Evolutionary conservation across 148 eudicot genomes (phyloP).

Genomic region (Dysphania ambrosioides): DNA sequence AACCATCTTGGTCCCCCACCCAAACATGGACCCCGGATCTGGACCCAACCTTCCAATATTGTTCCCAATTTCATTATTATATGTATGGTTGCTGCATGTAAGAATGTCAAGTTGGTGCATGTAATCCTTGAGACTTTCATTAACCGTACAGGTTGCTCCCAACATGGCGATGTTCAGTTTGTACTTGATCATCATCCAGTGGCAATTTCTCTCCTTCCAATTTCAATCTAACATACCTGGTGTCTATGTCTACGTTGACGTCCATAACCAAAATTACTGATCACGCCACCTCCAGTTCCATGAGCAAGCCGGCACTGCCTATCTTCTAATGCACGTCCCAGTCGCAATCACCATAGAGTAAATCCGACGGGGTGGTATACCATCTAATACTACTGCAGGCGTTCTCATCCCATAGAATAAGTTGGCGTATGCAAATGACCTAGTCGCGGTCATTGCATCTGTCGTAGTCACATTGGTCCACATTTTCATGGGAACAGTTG

Average conservation of each 20-base stretch:
- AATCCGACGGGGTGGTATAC: not conserved
- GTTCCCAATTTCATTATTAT: not conserved
- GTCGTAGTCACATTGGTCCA: not conserved
- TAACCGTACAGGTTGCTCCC: not conserved
- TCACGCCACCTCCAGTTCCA: not conserved
- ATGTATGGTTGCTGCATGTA: not conserved
- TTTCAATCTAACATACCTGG: too few species aligned
- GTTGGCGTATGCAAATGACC: not conserved
- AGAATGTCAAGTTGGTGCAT: not conserved
- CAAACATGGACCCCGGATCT: too few species aligned
- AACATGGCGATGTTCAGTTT: not conserved
- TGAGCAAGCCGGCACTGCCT: not conserved
- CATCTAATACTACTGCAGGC: not conserved
- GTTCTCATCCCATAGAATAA: not conserved
- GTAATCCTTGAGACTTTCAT: not conserved
- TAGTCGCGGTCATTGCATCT: not conserved
- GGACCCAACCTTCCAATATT: not conserved
- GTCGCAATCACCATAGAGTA: not conserved
- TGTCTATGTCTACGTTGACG: not conserved
- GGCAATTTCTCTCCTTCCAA: not conserved
- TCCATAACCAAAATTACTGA: not conserved
- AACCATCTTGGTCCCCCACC: constrained; percentile 76
- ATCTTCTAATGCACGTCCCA: not conserved
- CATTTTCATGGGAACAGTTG: not conserved
- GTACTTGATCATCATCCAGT: too few species aligned